Conservation (phyloP, 331 rosid genomes). For the Telfairia occidentalis region DNA sequence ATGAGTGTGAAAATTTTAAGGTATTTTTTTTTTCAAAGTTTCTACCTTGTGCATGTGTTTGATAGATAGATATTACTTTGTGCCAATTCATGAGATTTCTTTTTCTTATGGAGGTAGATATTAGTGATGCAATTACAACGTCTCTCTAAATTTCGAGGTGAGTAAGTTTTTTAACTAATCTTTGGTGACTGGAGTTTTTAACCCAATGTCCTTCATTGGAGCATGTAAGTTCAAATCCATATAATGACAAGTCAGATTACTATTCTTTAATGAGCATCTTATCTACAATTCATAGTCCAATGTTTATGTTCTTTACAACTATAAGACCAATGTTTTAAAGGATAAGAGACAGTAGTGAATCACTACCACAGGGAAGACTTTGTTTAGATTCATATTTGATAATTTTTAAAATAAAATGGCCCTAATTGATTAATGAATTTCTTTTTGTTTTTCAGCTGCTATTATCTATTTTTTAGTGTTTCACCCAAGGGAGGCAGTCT, state of each 20-base stretch:
- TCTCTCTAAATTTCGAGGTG: neutral
- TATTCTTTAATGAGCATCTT: neutral
- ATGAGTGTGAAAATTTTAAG: neutral
- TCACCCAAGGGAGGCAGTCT: conserved; percentile 1
- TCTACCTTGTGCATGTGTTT: neutral
- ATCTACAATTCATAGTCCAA: neutral
- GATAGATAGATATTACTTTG: neutral
- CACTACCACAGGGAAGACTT: neutral
- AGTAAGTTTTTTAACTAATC: neutral
- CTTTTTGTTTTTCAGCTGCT: conserved; percentile 8
- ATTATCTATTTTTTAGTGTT: neutral
- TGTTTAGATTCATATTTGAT: neutral
- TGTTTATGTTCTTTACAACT: neutral
- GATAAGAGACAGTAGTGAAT: neutral
- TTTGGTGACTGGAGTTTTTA: neutral
- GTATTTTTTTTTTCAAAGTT: neutral
- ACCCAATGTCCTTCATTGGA: neutral
- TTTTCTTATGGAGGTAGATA: neutral
- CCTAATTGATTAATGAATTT: neutral
- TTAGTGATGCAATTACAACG: neutral
- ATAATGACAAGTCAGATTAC: neutral
- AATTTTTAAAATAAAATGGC: neutral
- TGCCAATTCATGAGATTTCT: neutral
- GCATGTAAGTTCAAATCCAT: neutral
- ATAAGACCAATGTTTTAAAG: neutral